These are phyloP conservation scores for Rhododendron kiyosumense DNA, from an alignment of 148 eudicot species.

Conservation along the genomic window DNA sequence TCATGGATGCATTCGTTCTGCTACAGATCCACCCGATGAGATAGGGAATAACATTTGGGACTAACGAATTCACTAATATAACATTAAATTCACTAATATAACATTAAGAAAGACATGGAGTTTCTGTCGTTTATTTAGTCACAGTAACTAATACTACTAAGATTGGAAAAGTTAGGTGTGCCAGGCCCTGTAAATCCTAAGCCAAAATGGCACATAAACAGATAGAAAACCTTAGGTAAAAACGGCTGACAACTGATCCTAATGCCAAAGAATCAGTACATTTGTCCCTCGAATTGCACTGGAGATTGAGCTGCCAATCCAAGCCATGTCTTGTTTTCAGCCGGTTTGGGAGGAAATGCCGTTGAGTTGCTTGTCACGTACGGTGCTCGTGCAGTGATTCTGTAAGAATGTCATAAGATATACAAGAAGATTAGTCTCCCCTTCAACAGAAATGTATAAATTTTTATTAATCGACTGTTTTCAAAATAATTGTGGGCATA, in stretches of 20 bases:
- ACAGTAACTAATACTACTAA: background rate
- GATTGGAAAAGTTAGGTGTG: background rate
- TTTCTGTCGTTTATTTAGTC: background rate
- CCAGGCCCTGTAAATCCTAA: background rate
- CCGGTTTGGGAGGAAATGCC: conserved; percentile 30
- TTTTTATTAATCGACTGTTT: background rate
- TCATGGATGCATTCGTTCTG: background rate
- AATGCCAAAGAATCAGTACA: background rate
- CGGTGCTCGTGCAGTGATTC: conserved; percentile 54
- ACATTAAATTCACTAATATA: background rate
- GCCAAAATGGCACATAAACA: background rate
- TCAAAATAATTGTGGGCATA: background rate
- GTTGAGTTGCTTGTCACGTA: conserved; percentile 15
- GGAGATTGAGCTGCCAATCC: conserved; percentile 50
- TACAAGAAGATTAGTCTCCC: conserved; percentile 6
- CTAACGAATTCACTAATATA: background rate
- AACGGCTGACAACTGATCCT: background rate
- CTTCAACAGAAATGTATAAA: background rate
- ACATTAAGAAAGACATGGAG: background rate
- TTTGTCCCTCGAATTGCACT: conserved; percentile 28
- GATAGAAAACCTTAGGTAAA: background rate
- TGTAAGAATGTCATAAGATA: conserved; percentile 12
- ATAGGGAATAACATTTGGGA: background rate
- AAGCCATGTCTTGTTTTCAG: conserved; percentile 51
- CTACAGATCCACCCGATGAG: background rate